Evolutionary conservation across 2,329 filamentous ascomycete species (phyloP).

Genomic region (Thielaviopsis populi): DNA sequence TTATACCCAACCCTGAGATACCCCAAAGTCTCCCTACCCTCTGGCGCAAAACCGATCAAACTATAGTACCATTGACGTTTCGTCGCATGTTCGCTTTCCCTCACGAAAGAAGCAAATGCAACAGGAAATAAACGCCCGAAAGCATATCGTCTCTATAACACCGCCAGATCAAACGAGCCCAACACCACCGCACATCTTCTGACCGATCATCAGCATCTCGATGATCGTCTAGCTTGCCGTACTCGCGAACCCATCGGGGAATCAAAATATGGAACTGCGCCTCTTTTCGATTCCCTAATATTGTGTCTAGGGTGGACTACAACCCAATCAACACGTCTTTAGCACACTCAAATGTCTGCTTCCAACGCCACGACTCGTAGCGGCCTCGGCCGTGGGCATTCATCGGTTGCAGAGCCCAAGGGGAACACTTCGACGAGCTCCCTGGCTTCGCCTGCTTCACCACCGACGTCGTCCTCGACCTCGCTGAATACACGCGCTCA

Average conservation of each 20-base stretch:
- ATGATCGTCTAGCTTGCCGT: no score
- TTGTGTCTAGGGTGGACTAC: no score
- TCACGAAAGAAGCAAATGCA: neutral
- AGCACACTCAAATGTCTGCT: neutral
- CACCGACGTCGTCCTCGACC: neutral
- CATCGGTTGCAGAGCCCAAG: neutral
- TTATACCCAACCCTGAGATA: neutral
- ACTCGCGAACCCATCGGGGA: no score
- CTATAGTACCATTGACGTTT: neutral
- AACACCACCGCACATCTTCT: neutral
- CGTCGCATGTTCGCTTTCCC: neutral
- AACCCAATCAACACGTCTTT: no score
- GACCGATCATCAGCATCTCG: no score
- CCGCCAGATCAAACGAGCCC: neutral
- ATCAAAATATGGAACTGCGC: no score
- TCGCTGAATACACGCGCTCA: neutral
- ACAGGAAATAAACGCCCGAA: neutral
- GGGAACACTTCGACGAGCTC: neutral
- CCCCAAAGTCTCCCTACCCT: neutral
- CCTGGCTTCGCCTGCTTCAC: conserved; percentile 1
- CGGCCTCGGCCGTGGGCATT: neutral
- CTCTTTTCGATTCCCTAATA: neutral
- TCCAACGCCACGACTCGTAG: neutral
- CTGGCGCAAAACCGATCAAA: no score
- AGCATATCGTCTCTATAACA: no score